Percentiles rank a stretch among this genome's conserved stretches.
These are phyloP conservation scores for Mariannaea sp. DNA, from an alignment of 2,329 filamentous ascomycete genomes.

Conservation along the genomic window DNA sequence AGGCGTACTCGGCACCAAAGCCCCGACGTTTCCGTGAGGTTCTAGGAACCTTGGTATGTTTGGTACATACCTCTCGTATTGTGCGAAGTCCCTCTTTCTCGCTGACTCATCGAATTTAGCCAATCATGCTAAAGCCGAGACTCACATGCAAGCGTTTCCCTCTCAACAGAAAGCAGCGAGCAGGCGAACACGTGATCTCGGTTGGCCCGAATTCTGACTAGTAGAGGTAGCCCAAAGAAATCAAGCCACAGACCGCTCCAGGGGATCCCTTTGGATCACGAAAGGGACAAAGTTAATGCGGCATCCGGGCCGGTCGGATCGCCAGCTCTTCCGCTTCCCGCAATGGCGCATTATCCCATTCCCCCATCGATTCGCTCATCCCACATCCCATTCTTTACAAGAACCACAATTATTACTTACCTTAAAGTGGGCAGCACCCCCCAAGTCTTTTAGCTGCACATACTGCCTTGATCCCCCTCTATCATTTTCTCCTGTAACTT, in stretches of 20 bases:
- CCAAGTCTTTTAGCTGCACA: constrained; percentile 34
- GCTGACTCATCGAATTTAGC: constrained; percentile 7
- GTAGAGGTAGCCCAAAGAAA: constrained; percentile 3
- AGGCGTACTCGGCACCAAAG: not conserved
- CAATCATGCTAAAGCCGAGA: constrained; percentile 10
- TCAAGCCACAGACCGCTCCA: not conserved
- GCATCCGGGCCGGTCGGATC: constrained; percentile 28
- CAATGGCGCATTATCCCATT: constrained; percentile 19
- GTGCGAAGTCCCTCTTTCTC: not conserved
- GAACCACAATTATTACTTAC: constrained; percentile 28
- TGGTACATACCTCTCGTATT: too few relatives aligned
- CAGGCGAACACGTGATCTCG: constrained; percentile 12
- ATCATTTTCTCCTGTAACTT: constrained; percentile 18
- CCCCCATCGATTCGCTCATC: not conserved
- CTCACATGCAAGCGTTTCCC: constrained; percentile 10
- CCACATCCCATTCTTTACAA: constrained; percentile 1
- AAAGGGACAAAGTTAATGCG: constrained; percentile 20
- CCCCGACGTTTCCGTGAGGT: constrained; percentile 7
- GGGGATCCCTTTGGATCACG: not conserved
- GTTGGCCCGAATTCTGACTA: constrained; percentile 1
- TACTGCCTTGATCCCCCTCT: constrained; percentile 35
- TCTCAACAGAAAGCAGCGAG: constrained; percentile 12
- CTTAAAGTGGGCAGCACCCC: constrained; percentile 31
- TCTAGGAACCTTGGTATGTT: not conserved
- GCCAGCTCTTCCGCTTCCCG: constrained; percentile 34